These are phyloP conservation scores for Boletus sp. DNA, from an alignment of 768 basidiomycete species.

Conservation along the genomic window DNA sequence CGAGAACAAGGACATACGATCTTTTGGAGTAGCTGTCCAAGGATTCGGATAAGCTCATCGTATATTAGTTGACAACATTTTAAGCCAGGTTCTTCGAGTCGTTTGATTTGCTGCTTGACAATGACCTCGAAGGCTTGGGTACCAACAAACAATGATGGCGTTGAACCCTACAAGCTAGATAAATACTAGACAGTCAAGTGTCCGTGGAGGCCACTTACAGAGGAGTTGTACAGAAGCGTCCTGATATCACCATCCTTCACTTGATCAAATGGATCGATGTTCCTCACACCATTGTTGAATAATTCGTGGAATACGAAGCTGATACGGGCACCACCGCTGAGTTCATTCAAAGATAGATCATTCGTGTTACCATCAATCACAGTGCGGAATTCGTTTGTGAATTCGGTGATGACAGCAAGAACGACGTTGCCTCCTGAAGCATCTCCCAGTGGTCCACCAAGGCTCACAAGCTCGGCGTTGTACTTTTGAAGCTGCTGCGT, in stretches of 20 bases:
- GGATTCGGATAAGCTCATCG: constrained; percentile 95
- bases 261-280: constrained; percentile 97
- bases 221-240: constrained; percentile 95
- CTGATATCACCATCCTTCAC: constrained; percentile 98
- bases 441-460: constrained; percentile 88
- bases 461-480: constrained; percentile 74
- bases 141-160: constrained; percentile 94
- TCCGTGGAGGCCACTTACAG: constrained; percentile 52
- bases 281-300: constrained; percentile 94
- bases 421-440: constrained; percentile 87
- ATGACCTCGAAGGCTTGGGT: constrained; percentile 98
- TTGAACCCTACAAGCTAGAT: constrained; percentile 67
- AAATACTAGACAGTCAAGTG: not conserved
- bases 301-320: constrained; percentile 98
- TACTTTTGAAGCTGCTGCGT: constrained; percentile 87
- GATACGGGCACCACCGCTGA: constrained; percentile 98
- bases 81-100: constrained; percentile 89
- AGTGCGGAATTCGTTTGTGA: constrained; percentile 94
- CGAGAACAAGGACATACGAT: constrained; percentile 55
- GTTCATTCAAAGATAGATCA: constrained; percentile 91
- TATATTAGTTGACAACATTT: constrained; percentile 97
- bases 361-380: constrained; percentile 98
- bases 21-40: constrained; percentile 86
- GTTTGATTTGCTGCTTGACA: constrained; percentile 98
- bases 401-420: constrained; percentile 97